Percentiles rank a stretch among this genome's conserved stretches.
Conservation (phyloP, 257 asterid species). For the Voacanga thouarsii region DNA sequence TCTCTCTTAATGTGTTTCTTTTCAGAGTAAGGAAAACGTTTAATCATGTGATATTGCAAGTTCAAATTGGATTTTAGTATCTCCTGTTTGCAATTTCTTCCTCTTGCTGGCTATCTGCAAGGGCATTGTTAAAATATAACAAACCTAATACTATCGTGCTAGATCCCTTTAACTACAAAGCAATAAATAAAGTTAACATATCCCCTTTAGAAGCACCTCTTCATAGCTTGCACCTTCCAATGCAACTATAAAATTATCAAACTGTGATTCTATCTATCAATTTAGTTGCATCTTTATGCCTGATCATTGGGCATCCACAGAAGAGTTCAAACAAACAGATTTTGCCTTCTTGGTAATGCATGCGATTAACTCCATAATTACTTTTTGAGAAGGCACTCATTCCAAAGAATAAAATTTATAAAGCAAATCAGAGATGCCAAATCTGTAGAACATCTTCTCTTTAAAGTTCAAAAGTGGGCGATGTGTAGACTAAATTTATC, state of each 20-base stretch:
- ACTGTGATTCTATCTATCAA: neutral
- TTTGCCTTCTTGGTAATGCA: neutral
- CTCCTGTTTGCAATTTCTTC: slow-evolving; percentile 1
- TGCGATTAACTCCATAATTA: neutral
- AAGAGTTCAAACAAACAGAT: neutral
- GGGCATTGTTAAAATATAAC: neutral
- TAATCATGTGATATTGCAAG: slow-evolving; percentile 5
- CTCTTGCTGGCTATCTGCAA: neutral
- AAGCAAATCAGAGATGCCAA: neutral
- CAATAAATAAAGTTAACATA: neutral
- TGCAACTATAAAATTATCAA: neutral
- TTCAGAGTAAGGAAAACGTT: neutral
- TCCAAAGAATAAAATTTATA: neutral
- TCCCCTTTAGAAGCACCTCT: neutral
- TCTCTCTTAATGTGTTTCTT: neutral
- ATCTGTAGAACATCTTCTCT: neutral
- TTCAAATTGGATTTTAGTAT: neutral
- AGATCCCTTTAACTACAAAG: neutral
- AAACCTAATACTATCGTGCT: neutral
- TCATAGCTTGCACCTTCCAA: neutral
- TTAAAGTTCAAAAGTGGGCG: neutral
- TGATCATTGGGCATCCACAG: neutral
- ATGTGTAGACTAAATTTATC: neutral
- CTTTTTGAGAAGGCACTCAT: neutral
- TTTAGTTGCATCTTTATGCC: neutral